Conservation (phyloP, 805 yeast genomes). For the Candida easanensis region DNA sequence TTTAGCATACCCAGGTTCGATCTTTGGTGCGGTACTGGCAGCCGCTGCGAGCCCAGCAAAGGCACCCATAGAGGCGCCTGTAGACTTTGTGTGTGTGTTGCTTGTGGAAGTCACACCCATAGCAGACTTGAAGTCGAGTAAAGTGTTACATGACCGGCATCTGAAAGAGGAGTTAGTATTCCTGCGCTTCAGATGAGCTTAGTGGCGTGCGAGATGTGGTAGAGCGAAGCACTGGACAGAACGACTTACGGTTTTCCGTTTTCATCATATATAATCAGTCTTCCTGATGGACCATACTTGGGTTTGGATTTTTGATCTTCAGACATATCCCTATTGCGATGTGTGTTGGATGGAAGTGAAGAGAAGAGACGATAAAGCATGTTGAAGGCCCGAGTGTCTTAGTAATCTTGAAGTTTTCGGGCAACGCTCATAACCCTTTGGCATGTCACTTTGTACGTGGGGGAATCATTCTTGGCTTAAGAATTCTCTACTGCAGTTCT, state of each 20-base stretch:
- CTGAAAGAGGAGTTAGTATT: conserved; percentile 4
- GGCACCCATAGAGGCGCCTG: conserved; percentile 6
- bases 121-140: conserved; percentile 76
- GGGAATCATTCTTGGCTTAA: too few relatives aligned
- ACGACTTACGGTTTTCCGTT: conserved; percentile 88
- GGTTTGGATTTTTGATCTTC: conserved; percentile 32
- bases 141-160: conserved; percentile 85
- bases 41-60: conserved; percentile 14
- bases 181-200: too few relatives aligned
- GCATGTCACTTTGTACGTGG: too few relatives aligned
- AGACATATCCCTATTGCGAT: conserved; percentile 1
- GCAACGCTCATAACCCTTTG: background rate
- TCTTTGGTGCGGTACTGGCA: conserved; percentile 1
- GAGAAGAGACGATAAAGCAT: too few relatives aligned
- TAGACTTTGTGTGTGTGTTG: background rate
- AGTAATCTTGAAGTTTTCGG: too few relatives aligned
- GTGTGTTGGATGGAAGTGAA: too few relatives aligned
- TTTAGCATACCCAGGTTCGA: conserved; percentile 31
- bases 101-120: conserved; percentile 23
- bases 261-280: conserved; percentile 72
- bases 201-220: background rate
- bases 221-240: too few relatives aligned
- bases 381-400: too few relatives aligned
- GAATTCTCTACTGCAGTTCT: too few relatives aligned
- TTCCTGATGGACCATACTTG: conserved; percentile 55